Base-by-base conservation (phyloP, 1,284 basidiomycete genomes). In the Naganishia liquefaciens region DNA sequence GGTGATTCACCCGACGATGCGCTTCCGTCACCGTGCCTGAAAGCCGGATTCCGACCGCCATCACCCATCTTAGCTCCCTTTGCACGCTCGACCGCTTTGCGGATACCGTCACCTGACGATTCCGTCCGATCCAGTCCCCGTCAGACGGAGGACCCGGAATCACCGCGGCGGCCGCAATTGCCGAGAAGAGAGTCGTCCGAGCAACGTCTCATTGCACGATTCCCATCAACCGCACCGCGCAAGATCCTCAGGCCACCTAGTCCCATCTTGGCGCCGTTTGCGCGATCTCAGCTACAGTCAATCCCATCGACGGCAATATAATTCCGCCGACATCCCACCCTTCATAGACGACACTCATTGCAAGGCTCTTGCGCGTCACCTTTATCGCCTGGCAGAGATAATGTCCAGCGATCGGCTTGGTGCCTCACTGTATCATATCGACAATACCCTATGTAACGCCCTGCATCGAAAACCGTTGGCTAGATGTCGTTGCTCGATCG, bases 31-130 rank as follows among this genome's bases (percentile, higher is more conserved):
- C 51, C 51, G 21, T 33, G 19, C 3, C 51, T 7, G 23, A 2
- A 19, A 27, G 15, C 46, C 13, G 57, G 33, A 40, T 62, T 62
- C 44, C 44, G 49, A 7, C 64, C 58, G 13, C 58, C 58, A 6
- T 66, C 64, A 17, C 64, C 64, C 3, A 66, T 65, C 44, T 43
- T 65, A 17, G 64, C 64, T 10, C 64, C 64, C 15, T 65, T 65
- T 61, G 57, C 64, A 17, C 49, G 51, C n/a, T 62, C 60, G 25
- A 39, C 46, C 17, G 10, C 46, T 39, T 46, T 50, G 17, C 33
- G 21, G 17, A 10, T 37, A 19, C 46, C 27, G 17, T 40, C 46
- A 23, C 11, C 57, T 10, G 39, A 21, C 13, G 37, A 39, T 1
- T 15, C 44, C 17, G 15, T 23, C 7, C 27, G 17, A 28, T 30